A percentile compares a stretch with the other conserved stretches of the same genome.
Conservation (phyloP, 2,329 filamentous ascomycete genomes). For the Botrytis hyacinthi region DNA sequence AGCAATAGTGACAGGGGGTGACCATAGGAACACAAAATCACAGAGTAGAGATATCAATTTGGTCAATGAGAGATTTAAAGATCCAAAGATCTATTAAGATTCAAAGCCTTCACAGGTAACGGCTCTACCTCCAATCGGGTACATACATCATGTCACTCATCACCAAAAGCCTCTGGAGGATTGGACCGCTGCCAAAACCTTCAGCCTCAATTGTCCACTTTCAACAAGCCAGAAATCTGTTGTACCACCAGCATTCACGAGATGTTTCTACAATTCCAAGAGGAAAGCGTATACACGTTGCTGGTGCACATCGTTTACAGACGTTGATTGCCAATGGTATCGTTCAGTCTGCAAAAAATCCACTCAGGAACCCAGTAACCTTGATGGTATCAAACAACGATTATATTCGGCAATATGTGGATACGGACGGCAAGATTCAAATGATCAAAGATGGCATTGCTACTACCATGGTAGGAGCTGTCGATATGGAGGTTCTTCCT, state of each 20-base stretch:
- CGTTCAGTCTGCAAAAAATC: not conserved
- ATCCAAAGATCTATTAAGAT: not conserved
- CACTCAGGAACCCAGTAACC: not conserved
- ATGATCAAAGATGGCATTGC: not conserved
- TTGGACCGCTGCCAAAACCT: conserved; percentile 4
- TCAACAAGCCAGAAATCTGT: not conserved
- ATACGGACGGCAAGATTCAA: not conserved
- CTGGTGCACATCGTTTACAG: not conserved
- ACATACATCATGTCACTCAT: not conserved
- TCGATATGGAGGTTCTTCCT: conserved; percentile 9
- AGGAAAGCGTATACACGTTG: not conserved
- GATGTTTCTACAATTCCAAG: not conserved
- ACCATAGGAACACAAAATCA: not conserved
- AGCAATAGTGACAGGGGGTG: not conserved
- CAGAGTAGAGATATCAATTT: not conserved
- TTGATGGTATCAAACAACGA: not conserved
- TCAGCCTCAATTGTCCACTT: not conserved
- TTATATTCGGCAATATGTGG: conserved; percentile 7
- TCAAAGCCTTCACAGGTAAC: not conserved
- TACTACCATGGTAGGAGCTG: conserved; percentile 1
- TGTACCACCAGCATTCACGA: conserved; percentile 7
- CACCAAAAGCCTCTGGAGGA: not conserved
- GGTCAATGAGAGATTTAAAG: not conserved
- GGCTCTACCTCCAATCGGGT: not conserved
- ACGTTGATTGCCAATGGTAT: conserved; percentile 4